Evolutionary conservation across 441 rosid species (phyloP).

Genomic region (Euphorbia schlechtendalii): DNA sequence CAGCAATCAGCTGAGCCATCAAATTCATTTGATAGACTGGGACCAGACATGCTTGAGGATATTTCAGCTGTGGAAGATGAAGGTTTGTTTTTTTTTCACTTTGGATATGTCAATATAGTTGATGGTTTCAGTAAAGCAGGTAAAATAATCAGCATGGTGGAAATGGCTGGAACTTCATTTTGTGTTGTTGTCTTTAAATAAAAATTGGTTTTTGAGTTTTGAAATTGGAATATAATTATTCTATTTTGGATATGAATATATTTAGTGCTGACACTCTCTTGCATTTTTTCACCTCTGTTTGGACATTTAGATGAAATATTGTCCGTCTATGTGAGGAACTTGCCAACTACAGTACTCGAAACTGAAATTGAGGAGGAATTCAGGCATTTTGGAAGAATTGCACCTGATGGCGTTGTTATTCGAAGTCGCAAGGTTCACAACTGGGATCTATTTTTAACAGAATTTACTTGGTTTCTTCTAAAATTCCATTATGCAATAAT

Average conservation of each 20-base stretch:
- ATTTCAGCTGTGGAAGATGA: slow-evolving; percentile 38
- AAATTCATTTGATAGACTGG: slow-evolving; percentile 33
- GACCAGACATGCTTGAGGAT: slow-evolving; percentile 37
- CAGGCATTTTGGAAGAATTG: slow-evolving; percentile 49
- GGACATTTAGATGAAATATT: slow-evolving; percentile 47
- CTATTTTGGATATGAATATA: not conserved
- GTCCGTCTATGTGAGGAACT: slow-evolving; percentile 63
- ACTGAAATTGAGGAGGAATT: slow-evolving; percentile 72
- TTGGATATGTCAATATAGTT: not conserved
- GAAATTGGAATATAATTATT: not conserved
- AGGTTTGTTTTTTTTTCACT: slow-evolving; percentile 31
- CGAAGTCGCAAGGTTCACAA: slow-evolving; percentile 57
- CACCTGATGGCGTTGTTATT: slow-evolving; percentile 56
- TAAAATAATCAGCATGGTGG: not conserved
- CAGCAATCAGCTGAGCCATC: slow-evolving; percentile 26
- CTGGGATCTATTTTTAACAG: slow-evolving; percentile 7
- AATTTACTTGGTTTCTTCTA: not conserved
- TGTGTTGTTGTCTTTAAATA: not conserved
- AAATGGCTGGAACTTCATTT: not conserved
- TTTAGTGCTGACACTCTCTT: not conserved
- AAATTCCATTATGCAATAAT: slow-evolving; percentile 9
- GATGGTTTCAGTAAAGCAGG: slow-evolving; percentile 3
- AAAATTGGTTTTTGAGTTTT: not conserved
- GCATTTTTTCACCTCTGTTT: not conserved
- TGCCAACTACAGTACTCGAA: slow-evolving; percentile 44